Evolutionary conservation across 2,329 filamentous ascomycete genomes (phyloP).

Genomic region (Cordyceps militaris): DNA sequence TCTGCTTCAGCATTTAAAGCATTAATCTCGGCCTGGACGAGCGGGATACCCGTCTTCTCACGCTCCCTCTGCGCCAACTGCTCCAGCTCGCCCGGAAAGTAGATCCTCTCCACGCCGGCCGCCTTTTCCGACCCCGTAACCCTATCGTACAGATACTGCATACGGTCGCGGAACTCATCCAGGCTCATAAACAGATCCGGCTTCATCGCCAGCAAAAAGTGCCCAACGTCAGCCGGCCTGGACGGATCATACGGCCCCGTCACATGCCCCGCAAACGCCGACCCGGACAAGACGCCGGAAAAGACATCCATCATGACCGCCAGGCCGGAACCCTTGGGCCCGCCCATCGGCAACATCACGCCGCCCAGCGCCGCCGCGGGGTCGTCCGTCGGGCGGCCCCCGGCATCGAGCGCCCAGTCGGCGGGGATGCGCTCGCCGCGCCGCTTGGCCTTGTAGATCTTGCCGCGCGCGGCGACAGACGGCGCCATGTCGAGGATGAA

Average conservation of each 20-base stretch:
- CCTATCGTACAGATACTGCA: conserved; percentile 47
- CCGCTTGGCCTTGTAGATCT: conserved; percentile 63
- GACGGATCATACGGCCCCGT: conserved; percentile 69
- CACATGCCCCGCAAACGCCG: conserved; percentile 71
- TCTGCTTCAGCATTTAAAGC: conserved; percentile 47
- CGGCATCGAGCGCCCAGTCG: conserved; percentile 68
- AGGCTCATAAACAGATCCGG: conserved; percentile 67
- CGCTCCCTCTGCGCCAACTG: conserved; percentile 45
- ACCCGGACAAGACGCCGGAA: conserved; percentile 69
- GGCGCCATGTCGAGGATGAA: conserved; percentile 76
- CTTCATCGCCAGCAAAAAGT: conserved; percentile 66
- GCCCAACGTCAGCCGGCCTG: conserved; percentile 62
- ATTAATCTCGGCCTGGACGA: conserved; percentile 49
- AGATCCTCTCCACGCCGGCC: conserved; percentile 50
- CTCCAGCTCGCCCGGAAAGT: conserved; percentile 57
- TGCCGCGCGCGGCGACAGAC: conserved; percentile 61
- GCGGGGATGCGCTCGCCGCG: conserved; percentile 61
- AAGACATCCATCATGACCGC: conserved; percentile 88
- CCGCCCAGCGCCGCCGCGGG: conserved; percentile 63
- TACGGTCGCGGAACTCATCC: conserved; percentile 60
- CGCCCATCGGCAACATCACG: conserved; percentile 81
- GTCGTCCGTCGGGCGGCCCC: conserved; percentile 64
- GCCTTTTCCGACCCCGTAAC: conserved; percentile 49
- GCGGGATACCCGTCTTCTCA: conserved; percentile 49
- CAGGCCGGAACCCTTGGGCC: conserved; percentile 71